Conservation (phyloP, 2,329 filamentous ascomycete genomes). For the Diaporthe helianthi region DNA sequence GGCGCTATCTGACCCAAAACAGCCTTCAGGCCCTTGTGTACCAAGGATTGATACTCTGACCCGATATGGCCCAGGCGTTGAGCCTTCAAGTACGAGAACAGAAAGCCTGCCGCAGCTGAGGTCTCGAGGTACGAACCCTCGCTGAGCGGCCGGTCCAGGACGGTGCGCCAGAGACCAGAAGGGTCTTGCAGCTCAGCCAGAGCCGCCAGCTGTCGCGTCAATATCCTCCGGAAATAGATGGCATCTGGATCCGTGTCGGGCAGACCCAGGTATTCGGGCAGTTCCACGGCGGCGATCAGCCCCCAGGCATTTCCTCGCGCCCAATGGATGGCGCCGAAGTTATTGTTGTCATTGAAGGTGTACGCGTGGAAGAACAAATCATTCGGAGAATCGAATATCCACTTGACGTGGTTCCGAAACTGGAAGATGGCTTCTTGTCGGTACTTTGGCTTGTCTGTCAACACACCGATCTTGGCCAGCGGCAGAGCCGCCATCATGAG, state of each 20-base stretch:
- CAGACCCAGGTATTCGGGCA: background rate
- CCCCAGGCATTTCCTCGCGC: slow-evolving; percentile 11
- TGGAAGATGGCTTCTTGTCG: background rate
- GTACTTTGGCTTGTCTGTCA: background rate
- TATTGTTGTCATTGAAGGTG: slow-evolving; percentile 5
- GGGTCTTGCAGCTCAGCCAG: background rate
- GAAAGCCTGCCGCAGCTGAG: background rate
- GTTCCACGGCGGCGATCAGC: slow-evolving; percentile 2
- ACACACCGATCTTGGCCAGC: background rate
- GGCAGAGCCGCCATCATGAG: slow-evolving; percentile 8
- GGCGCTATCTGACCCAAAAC: background rate
- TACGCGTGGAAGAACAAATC: background rate
- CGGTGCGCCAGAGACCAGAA: slow-evolving; percentile 7
- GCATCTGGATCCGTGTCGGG: background rate
- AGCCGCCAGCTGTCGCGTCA: background rate
- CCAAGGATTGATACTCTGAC: background rate
- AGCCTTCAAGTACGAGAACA: slow-evolving; percentile 1
- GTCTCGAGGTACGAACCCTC: slow-evolving; percentile 5
- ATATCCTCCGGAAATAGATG: background rate
- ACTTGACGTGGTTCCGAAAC: slow-evolving; percentile 15
- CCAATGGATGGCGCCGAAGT: background rate
- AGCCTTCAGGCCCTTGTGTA: background rate
- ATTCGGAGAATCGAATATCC: background rate
- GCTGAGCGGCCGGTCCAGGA: background rate
- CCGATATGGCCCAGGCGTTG: background rate